Conservation (phyloP, 768 basidiomycete species). For the Rossbeevera mucosa region DNA sequence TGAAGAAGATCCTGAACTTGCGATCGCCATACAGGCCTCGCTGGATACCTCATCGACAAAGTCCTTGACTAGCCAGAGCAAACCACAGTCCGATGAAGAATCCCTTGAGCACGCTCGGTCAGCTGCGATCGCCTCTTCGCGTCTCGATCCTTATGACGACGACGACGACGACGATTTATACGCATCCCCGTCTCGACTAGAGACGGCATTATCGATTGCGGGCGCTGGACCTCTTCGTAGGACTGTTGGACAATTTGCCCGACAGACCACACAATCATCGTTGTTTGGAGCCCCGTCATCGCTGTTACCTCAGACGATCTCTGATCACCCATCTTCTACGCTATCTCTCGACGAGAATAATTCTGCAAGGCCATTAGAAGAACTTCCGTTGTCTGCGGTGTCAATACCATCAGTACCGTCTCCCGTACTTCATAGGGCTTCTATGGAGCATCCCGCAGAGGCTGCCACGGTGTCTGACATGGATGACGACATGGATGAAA, state of each 20-base stretch:
- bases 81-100: slow-evolving; percentile 2
- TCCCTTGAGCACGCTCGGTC: neutral
- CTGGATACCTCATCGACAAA: slow-evolving; percentile 33
- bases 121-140: neutral
- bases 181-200: slow-evolving; percentile 52
- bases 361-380: slow-evolving; percentile 4
- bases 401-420: neutral
- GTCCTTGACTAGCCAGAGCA: slow-evolving; percentile 5
- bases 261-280: slow-evolving; percentile 17
- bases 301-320: slow-evolving; percentile 17
- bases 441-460: neutral
- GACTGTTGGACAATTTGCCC: slow-evolving; percentile 8
- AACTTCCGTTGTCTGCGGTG: slow-evolving; percentile 4
- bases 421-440: neutral
- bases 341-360: neutral
- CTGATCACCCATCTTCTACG: neutral
- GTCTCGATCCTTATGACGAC: slow-evolving; percentile 16
- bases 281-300: slow-evolving; percentile 38
- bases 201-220: slow-evolving; percentile 64
- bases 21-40: slow-evolving; percentile 60
- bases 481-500: slow-evolving; percentile 40
- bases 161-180: slow-evolving; percentile 50
- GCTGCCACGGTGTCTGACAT: slow-evolving; percentile 14
- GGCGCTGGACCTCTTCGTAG: slow-evolving; percentile 44
- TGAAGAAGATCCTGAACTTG: slow-evolving; percentile 54